Conservation (phyloP, 495 filamentous ascomycete species). For the Aspergillus carlsbadensis region DNA sequence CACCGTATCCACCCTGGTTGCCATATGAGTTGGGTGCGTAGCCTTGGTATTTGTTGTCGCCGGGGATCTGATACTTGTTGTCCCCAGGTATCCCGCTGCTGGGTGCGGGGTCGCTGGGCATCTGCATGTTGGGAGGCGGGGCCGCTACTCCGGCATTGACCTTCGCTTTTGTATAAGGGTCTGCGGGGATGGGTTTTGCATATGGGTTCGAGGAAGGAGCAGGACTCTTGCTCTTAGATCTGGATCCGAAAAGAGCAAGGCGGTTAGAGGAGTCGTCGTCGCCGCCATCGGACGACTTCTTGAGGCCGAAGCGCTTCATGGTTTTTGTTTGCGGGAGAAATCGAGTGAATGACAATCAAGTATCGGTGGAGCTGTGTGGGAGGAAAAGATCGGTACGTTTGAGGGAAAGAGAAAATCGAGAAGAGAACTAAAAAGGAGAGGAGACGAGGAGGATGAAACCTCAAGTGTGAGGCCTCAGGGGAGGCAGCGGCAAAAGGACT, state of each 20-base stretch:
- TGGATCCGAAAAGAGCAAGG: constrained; percentile 57
- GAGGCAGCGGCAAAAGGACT: constrained; percentile 20
- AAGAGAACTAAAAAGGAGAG: constrained; percentile 12
- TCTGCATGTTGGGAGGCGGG: constrained; percentile 23
- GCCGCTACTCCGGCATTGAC: constrained; percentile 44
- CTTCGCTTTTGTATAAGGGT: constrained; percentile 65
- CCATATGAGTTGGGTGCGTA: constrained; percentile 65
- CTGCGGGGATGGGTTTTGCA: constrained; percentile 57
- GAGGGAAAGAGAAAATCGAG: constrained; percentile 5
- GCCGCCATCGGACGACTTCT: constrained; percentile 66
- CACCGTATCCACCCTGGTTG: constrained; percentile 62
- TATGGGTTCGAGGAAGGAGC: constrained; percentile 61
- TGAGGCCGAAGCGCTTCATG: constrained; percentile 58
- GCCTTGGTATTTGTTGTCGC: constrained; percentile 48
- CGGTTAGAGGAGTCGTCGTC: constrained; percentile 58
- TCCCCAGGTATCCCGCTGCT: constrained; percentile 32
- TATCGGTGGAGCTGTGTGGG: neutral
- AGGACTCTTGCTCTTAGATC: constrained; percentile 60
- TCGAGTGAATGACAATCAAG: constrained; percentile 14
- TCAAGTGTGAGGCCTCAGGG: constrained; percentile 10
- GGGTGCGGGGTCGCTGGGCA: neutral
- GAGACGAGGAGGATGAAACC: constrained; percentile 14
- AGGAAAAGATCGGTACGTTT: constrained; percentile 4
- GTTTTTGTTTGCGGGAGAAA: constrained; percentile 20
- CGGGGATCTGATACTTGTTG: constrained; percentile 31